Conservation (phyloP, 176 grass and related monocot species). For the Eremochloa ophiuroides region DNA sequence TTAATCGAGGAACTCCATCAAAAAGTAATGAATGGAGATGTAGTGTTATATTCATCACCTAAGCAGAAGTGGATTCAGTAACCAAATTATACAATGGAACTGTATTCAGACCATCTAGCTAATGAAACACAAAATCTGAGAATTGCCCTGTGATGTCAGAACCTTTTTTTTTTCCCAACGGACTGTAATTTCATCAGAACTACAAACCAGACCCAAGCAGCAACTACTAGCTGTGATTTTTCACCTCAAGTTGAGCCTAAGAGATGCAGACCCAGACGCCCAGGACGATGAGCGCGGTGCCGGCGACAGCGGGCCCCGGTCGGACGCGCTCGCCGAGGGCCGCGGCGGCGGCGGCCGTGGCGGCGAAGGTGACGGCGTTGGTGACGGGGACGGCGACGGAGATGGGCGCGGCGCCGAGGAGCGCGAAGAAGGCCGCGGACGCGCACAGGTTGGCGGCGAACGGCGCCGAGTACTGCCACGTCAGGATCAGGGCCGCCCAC, state of each 20-base stretch:
- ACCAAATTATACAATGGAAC: neutral
- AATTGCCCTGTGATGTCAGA: neutral
- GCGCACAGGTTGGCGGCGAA: conserved; percentile 71
- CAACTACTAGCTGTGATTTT: neutral
- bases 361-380: conserved; percentile 83
- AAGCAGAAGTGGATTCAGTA: neutral
- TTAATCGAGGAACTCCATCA: too few relatives aligned
- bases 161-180: neutral
- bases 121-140: neutral
- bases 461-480: conserved; percentile 76
- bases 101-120: neutral
- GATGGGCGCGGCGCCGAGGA: conserved; percentile 68
- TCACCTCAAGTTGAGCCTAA: conserved; percentile 6
- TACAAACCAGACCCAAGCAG: neutral
- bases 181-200: neutral
- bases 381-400: conserved; percentile 88
- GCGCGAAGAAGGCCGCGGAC: conserved; percentile 79
- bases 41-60: neutral
- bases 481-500: conserved; percentile 64
- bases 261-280: conserved; percentile 82
- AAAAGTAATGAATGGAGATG: neutral
- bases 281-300: conserved; percentile 66
- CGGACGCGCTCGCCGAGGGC: conserved; percentile 64
- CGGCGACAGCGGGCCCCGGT: conserved; percentile 30
- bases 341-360: conserved; percentile 56